Conservation (phyloP, 768 basidiomycete genomes). For the Naganishia vaughanmartiniae region DNA sequence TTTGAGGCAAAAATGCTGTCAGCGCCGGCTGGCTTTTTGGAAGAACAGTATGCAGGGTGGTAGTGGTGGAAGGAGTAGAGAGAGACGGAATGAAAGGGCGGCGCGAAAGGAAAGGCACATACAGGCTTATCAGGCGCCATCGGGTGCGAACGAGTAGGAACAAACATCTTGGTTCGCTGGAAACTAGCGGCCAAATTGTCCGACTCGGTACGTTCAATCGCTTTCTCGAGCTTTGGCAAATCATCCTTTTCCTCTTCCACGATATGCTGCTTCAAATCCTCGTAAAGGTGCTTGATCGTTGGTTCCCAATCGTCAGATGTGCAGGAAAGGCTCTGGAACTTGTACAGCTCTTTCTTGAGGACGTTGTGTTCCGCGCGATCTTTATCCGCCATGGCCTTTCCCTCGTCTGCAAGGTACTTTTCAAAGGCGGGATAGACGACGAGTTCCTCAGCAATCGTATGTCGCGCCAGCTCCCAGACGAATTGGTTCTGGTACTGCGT, state of each 20-base stretch:
- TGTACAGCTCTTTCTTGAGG: conserved; percentile 25
- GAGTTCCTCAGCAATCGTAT: conserved; percentile 37
- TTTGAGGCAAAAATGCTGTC: too few relatives aligned
- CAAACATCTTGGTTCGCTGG: conserved; percentile 37
- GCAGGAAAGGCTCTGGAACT: conserved; percentile 33
- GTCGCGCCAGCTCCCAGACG: conserved; percentile 36
- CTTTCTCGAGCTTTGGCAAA: conserved; percentile 32
- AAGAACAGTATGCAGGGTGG: not conserved
- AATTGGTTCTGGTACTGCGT: conserved; percentile 37
- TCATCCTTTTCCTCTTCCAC: conserved; percentile 34
- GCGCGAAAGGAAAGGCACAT: too few relatives aligned
- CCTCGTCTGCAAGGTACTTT: conserved; percentile 28
- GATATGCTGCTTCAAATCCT: conserved; percentile 31
- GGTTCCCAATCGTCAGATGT: conserved; percentile 27
- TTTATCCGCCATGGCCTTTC: conserved; percentile 34
- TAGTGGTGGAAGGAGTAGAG: not conserved
- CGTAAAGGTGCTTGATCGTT: conserved; percentile 31
- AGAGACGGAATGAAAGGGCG: too few relatives aligned
- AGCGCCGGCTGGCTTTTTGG: too few relatives aligned
- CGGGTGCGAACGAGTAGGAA: conserved; percentile 36
- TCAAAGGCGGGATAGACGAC: conserved; percentile 37
- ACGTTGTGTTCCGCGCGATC: conserved; percentile 32
- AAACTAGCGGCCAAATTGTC: conserved; percentile 25
- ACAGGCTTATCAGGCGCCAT: conserved; percentile 37
- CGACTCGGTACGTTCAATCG: conserved; percentile 24